Base-by-base conservation (phyloP, 2,329 filamentous ascomycete genomes). In the Colletotrichum tropicicola region DNA sequence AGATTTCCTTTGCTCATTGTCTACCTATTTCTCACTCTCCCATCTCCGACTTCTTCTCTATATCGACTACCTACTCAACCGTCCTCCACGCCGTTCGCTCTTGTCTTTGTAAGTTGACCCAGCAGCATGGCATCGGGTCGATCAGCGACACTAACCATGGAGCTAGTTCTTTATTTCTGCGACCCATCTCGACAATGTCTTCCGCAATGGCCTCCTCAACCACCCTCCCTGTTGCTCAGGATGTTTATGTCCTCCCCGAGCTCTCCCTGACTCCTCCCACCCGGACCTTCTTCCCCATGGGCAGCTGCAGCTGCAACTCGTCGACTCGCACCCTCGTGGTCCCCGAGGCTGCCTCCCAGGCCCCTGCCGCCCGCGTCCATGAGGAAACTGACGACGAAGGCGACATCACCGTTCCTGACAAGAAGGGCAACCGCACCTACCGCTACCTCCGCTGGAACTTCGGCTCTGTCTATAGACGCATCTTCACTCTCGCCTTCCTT, bases 401-500 rank as follows among this genome's bases (percentile, higher is more conserved):
- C 6, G 76, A 76, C 5, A 67, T 83, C 6, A 80, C 81, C 3
- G 71, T 72, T 7, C 63, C 63, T 2, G 28, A 47, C 3, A 85
- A 85, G 73, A 75, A 74, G 17, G 75, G 76, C 25, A 68, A 72
- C 3, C 78, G 79, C 39, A 76, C 75, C 5, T 73, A 76, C 61
- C 76, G 80, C 52, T 79, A 77, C 55, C 68, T 84, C 28, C 75
- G 79, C 28, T 76, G 80, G 70, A 78, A 79, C 28, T 73, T 86
- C 60, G 79, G 87, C 70, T 84, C 84, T 56, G 78, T 83, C 25
- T 89, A 89, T 69, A 82, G 87, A 21, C 81, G 83, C 5, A 81
- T 89, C 8, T 88, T 89, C 73, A 82, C 83, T 43, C 53, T 87
- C 9, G 77, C 86, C 28, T 81, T 84, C 65, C 68, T 87, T 37